Evolutionary conservation across 1,139 yeast species (phyloP), one percentile per base, ranked within the genome.

Genomic region (Magnusiomyces sp.): DNA sequence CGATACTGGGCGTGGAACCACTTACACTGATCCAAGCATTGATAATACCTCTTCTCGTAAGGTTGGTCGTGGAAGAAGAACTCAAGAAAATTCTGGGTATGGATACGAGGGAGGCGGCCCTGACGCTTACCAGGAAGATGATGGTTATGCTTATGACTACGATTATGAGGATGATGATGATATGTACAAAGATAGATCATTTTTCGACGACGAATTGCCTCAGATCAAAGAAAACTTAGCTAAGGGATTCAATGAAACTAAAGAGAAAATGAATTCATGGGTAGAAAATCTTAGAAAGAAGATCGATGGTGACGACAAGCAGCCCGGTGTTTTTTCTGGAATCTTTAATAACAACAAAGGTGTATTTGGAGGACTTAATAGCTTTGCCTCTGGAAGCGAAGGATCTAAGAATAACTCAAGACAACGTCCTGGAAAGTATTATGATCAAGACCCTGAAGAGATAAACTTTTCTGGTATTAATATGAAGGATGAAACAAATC

Each of bases 241-340:
- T 49, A 83, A 83, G 62, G 94, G 95, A 31, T 74, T 89, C 49
- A 90, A 83, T 61, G 97, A 89, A 60, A 92, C 97, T 1, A 79
- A 83, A 53, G 74, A 79, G 45, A 84, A 85, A 48, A 79, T 92
- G 52, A 82, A 85, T 56, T 78, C 81, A 27, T 89, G 97, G 95
- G 83, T 90, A 53, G 79, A 80, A 58, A 88, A 83, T 20, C 64
- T 88, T 53, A 77, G 83, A 43, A 80, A 80, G 70, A 78, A 76
- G 60, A 71, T 83, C 53, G 68, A 66, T 41, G 65, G 68, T 36
- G 66, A 64, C 39, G 64, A 62, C 17, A 17, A 16, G 23, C 17
- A 9, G 48, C 53, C 55, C 19, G 53, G 58, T 37, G 41, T 56
- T 42, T 56, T 58, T 50, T 58, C 61, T 41, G 58, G 58, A 19